Evolutionary conservation across 306 rosid genomes (phyloP), one percentile per base, ranked within the genome.

Genomic region (Trichosanthes cucumerina): DNA sequence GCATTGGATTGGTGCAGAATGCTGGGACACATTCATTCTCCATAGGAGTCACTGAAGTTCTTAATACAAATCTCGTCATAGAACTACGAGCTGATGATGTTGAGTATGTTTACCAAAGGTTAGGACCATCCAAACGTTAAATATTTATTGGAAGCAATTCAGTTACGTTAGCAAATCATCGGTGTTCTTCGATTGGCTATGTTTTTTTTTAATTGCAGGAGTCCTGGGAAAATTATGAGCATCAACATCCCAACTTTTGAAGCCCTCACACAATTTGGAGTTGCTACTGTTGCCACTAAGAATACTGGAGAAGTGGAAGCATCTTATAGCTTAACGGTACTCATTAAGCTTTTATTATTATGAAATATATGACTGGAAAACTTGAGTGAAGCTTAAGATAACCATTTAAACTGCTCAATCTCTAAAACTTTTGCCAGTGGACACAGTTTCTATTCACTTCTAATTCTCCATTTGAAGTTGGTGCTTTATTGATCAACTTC

Each of bases 231-330:
- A 84, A 90, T 92, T 72, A 10, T 88, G 62, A 88, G 90, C 81
- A 90, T 94, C 81, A 92, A 87, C 58, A 81, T 92, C 82, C 96
- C 98, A 70, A 82, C 95, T 63, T 92, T 92, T 81, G 93, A 94
- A 87, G 95, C 96, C 57, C 90, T 94, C 73, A 81, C 92, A 75
- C 97, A 94, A 87, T 87, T 89, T 83, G 98, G 98, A 80, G 86
- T 90, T 72, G 98, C 96, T 47, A 87, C 92, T 54, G 66, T 94
- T 79, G 81, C 93, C 23, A 82, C 97, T 15, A 90, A 88, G 80
- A 94, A 94, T 82, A 94, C 87, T 59, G 97, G 97, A 84, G 97
- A 90, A 85, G 83, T 94, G 80, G 98, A 92, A 90, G 98, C 97
- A 76, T 94, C 98, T 43, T 94, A 94, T 87, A 83, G 97, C 80